These are phyloP conservation scores for Musa acuminata DNA, from an alignment of 176 grass and related monocot species.

Conservation along the genomic window DNA sequence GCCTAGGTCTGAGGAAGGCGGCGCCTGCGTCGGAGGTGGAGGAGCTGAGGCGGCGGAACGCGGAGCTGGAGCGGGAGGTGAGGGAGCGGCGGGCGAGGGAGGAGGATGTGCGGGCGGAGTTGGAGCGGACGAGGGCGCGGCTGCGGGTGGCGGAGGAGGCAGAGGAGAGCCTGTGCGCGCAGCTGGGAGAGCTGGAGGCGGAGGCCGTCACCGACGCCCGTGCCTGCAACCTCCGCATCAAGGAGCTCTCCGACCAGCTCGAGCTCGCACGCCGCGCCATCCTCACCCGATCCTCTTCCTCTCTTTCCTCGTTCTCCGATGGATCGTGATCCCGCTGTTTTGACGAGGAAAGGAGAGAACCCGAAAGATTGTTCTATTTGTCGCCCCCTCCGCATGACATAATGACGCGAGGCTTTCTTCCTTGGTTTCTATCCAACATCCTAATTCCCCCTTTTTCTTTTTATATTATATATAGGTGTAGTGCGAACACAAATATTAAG, in stretches of 20 bases:
- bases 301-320: background rate
- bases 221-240: conserved; percentile 40
- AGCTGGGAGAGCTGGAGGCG: conserved; percentile 73
- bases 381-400: too few species aligned
- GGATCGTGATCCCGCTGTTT: background rate
- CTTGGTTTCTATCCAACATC: too few species aligned
- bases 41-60: conserved; percentile 40
- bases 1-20: background rate
- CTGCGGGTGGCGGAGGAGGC: conserved; percentile 51
- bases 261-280: conserved; percentile 22
- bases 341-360: too few species aligned
- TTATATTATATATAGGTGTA: too few species aligned
- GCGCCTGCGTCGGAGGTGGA: conserved; percentile 24
- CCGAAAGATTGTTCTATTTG: too few species aligned
- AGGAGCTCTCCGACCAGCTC: conserved; percentile 54
- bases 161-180: conserved; percentile 62
- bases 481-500: too few species aligned
- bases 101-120: conserved; percentile 40
- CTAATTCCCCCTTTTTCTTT: too few species aligned
- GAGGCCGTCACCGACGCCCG: conserved; percentile 44
- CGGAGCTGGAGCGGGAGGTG: conserved; percentile 47
- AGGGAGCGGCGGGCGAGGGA: conserved; percentile 43
- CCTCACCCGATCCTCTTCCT: background rate
- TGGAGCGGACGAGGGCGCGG: conserved; percentile 45
- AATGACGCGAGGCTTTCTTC: too few species aligned